Percentiles rank a stretch among this genome's conserved stretches.
These are phyloP conservation scores for bread wheat (Triticum aestivum) DNA, from an alignment of 176 grass and related monocot species.

Conservation along the genomic window DNA sequence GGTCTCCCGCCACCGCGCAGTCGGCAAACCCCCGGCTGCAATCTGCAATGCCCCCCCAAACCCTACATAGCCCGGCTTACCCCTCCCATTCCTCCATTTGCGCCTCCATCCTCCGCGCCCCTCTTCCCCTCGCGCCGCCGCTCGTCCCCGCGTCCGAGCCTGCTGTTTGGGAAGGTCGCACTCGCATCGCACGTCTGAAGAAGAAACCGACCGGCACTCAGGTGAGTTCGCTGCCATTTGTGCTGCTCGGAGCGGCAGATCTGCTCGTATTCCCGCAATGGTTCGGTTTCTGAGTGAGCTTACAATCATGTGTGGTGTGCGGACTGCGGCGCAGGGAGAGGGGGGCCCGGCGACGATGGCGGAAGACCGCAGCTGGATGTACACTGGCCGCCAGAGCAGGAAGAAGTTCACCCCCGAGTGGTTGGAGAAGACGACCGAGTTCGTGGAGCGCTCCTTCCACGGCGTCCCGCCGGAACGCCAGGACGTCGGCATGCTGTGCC, in stretches of 20 bases:
- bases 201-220: neutral
- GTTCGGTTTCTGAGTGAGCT: neutral
- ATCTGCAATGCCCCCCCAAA: neutral
- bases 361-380: slow-evolving; percentile 10
- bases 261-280: neutral
- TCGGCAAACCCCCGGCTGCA: neutral
- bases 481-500: neutral
- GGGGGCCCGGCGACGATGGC: neutral
- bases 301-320: neutral
- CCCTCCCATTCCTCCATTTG: neutral
- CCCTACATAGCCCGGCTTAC: no score
- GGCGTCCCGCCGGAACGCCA: neutral
- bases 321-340: neutral
- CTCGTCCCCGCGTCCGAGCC: neutral
- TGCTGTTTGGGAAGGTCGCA: neutral
- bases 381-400: neutral
- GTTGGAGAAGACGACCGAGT: neutral
- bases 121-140: neutral
- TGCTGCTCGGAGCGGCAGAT: neutral
- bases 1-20: neutral
- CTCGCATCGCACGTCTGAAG: neutral
- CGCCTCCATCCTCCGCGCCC: neutral
- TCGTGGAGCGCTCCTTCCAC: neutral
- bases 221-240: neutral
- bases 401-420: slow-evolving; percentile 10